Evolutionary conservation across 495 filamentous ascomycete species (phyloP), one percentile per base, ranked within the genome.

Genomic region (Baudoinia panamericana): DNA sequence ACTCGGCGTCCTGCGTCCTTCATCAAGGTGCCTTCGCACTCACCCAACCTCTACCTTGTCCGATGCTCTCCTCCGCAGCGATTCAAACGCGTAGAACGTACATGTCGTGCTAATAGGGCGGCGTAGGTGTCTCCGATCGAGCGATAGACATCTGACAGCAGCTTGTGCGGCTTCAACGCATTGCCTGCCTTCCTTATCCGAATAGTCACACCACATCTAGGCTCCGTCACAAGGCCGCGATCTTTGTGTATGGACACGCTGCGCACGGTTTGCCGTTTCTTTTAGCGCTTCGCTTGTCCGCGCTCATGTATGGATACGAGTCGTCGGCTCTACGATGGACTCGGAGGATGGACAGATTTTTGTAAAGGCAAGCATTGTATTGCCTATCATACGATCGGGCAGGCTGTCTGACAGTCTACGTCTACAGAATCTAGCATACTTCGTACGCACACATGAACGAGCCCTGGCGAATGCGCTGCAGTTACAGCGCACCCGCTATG

Each of bases 401-500:
- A 26, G n/a, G 19, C 9, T 27, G 15, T 18, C 20, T 46, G 36
- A 43, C 26, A 31, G 1, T 9, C 2, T 25, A 18, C 15, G 1
- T 20, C n/a, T 13, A 17, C 42, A 94, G 87, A 90, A 90, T 65
- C 72, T 97, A 47, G 86, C 88, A 48, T 80, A 77, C 59, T 96
- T 93, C 64, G 85, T 97, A 57, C 83, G 88, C 41, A 93, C 86
- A 24, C 84, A 97, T 63, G 90, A 97, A 60, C 93, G 92, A 64
- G 90, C 85, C 19, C 75, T 97, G 44, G 90, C 90, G 49, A 96
- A 96, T 63, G 88, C 90, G 46, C 68, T 95, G 24, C 90, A 94
- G 57, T 68, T 87, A 39, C 76, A 73, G 50, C 70, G 63, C 12
- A 60, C 62, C 43, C 78, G 72, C 58, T 70, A 85, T 78, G 77